phyloP scores from a whole-genome alignment of 2,329 filamentous ascomycete genomes.

The Cladophialophora chaetospira region DNA sequence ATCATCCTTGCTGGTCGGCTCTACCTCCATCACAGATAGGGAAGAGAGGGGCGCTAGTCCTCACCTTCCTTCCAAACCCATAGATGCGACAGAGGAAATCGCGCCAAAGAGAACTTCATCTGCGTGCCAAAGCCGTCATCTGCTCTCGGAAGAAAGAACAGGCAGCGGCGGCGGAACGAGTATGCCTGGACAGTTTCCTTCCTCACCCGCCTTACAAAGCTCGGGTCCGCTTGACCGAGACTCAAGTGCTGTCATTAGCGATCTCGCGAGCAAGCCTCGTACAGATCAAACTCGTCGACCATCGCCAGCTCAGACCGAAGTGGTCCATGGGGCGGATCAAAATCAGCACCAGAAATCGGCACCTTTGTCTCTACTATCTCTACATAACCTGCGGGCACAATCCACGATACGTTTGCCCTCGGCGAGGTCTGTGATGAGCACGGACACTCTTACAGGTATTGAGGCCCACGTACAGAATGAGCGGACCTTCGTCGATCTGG shows the following conservation, averaged over 20 bases:
- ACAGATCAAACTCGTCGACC: background rate
- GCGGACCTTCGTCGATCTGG: background rate
- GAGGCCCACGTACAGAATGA: conserved; percentile 22
- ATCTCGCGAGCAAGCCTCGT: background rate
- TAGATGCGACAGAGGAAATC: too few species aligned
- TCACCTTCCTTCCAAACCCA: background rate
- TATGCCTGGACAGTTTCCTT: background rate
- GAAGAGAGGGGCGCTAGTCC: background rate
- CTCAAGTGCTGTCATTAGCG: background rate
- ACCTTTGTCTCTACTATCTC: background rate
- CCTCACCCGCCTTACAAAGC: background rate
- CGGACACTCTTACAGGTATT: conserved; percentile 26
- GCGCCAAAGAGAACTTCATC: too few species aligned
- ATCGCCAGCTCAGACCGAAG: background rate
- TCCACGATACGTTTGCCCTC: conserved; percentile 14
- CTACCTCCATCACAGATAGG: background rate
- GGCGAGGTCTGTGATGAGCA: conserved; percentile 20
- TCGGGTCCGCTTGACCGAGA: background rate
- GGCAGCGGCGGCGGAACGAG: too few species aligned
- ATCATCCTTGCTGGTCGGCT: conserved; percentile 14
- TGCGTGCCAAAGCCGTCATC: too few species aligned
- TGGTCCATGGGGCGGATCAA: background rate
- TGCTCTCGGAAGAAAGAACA: too few species aligned
- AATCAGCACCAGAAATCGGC: background rate
- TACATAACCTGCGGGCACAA: background rate